Conservation (phyloP, 2,329 filamentous ascomycete genomes). For the Trichophyton benhamiae region DNA sequence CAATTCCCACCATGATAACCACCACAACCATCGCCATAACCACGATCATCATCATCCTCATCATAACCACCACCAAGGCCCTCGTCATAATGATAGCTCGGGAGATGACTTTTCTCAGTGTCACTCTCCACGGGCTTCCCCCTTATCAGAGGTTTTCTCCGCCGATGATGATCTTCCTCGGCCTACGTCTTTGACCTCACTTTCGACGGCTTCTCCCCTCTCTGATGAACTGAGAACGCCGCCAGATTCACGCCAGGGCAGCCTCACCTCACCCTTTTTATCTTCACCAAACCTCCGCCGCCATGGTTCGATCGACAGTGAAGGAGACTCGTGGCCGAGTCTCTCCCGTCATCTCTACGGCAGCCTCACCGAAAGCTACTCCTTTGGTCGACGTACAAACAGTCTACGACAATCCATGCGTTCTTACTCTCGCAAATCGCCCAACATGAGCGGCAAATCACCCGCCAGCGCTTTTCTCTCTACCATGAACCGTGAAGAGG, state of each 20-base stretch:
- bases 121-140: constrained; percentile 4
- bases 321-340: constrained; percentile 28
- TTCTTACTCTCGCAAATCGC: constrained; percentile 37
- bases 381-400: constrained; percentile 21
- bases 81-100: neutral
- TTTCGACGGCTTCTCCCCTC: constrained; percentile 32
- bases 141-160: constrained; percentile 8
- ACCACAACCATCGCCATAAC: neutral
- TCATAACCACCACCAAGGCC: neutral
- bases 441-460: constrained; percentile 41
- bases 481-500: constrained; percentile 37
- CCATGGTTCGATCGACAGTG: constrained; percentile 30
- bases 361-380: constrained; percentile 26
- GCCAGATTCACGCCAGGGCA: constrained; percentile 25
- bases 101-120: constrained; percentile 1
- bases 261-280: constrained; percentile 28
- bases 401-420: constrained; percentile 26
- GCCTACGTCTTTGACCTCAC: constrained; percentile 33
- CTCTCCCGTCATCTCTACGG: constrained; percentile 16
- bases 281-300: constrained; percentile 27
- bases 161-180: constrained; percentile 23
- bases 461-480: constrained; percentile 47
- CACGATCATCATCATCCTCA: neutral
- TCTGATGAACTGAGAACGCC: constrained; percentile 32
- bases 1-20: neutral